phyloP scores from a whole-genome alignment of 371 early-diverging fungal species.

The Amoeboaphelidium occidentale region DNA sequence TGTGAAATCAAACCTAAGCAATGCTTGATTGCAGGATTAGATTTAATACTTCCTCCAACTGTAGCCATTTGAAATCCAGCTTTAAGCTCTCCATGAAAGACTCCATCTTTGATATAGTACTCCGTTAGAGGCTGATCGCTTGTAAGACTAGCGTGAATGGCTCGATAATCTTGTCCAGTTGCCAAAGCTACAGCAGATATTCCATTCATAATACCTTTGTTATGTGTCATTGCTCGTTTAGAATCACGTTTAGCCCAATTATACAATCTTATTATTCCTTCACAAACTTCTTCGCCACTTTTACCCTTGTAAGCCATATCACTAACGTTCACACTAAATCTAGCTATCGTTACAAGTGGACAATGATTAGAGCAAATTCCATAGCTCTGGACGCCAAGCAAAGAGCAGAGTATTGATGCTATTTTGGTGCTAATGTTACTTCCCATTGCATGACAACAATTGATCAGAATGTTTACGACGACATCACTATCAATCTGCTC shows the following conservation, averaged over 20 bases:
- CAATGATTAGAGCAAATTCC: not conserved
- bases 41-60: not conserved
- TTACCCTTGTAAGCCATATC: slow-evolving; percentile 26
- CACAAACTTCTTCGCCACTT: slow-evolving; percentile 24
- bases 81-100: not conserved
- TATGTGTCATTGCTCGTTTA: slow-evolving; percentile 36
- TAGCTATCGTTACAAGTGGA: not conserved
- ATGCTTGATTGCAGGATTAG: not conserved
- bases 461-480: not conserved
- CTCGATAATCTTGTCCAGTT: slow-evolving; percentile 46
- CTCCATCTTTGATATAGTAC: slow-evolving; percentile 30
- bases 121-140: slow-evolving; percentile 27
- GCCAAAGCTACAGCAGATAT: slow-evolving; percentile 26
- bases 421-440: not conserved
- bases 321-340: slow-evolving; percentile 4
- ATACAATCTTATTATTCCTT: slow-evolving; percentile 28
- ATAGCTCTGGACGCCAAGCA: no score
- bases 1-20: not conserved
- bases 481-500: not conserved
- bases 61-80: not conserved
- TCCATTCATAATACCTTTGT: slow-evolving; percentile 44
- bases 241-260: slow-evolving; percentile 37
- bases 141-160: slow-evolving; percentile 23
- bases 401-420: not conserved
- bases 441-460: not conserved